A percentile compares a stretch with the other conserved stretches of the same genome.
phyloP scores from a whole-genome alignment of 441 rosid species.

The Populus hybrid region DNA sequence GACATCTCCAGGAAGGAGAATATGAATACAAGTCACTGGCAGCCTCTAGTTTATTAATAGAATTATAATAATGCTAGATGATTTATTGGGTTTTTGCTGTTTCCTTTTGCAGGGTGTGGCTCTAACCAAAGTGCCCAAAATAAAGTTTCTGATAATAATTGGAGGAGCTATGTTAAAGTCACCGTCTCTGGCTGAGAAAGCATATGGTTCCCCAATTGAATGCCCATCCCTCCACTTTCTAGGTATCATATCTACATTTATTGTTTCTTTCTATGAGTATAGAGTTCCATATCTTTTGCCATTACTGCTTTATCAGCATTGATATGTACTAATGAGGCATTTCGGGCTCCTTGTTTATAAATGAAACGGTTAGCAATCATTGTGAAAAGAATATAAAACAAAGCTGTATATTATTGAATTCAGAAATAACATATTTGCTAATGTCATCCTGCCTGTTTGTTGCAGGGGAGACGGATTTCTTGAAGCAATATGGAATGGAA shows the following conservation, averaged over 20 bases:
- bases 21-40: neutral
- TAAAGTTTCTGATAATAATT: slow-evolving; percentile 59
- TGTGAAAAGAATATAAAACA: neutral
- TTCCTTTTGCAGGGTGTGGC: slow-evolving; percentile 53
- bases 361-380: neutral
- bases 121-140: slow-evolving; percentile 61
- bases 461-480: slow-evolving; percentile 80
- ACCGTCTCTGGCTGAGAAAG: slow-evolving; percentile 45
- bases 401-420: neutral
- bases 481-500: slow-evolving; percentile 63
- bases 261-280: neutral
- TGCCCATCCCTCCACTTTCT: slow-evolving; percentile 71
- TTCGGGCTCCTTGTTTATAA: neutral
- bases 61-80: neutral
- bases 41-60: neutral
- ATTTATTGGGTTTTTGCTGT: neutral
- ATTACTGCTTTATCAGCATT: neutral
- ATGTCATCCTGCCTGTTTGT: neutral
- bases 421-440: neutral
- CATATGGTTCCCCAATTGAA: slow-evolving; percentile 53
- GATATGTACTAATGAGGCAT: neutral
- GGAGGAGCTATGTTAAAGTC: slow-evolving; percentile 73
- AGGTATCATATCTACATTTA: slow-evolving; percentile 33
- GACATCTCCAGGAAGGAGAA: neutral
- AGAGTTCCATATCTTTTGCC: neutral